These are phyloP conservation scores for Rhizopogon rudus DNA, from an alignment of 768 basidiomycete genomes.

Conservation along the genomic window DNA sequence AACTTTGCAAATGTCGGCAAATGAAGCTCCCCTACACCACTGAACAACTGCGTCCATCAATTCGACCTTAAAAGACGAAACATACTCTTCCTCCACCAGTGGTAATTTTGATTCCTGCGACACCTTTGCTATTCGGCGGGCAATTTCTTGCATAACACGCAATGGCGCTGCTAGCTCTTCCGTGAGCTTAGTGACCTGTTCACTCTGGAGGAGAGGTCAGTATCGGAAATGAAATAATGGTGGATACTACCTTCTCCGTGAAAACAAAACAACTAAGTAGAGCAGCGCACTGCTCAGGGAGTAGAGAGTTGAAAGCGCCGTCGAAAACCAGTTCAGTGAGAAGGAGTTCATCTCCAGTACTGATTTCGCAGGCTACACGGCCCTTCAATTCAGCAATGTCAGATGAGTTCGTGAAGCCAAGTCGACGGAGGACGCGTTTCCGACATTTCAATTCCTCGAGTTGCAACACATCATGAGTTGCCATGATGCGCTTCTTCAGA, in stretches of 20 bases:
- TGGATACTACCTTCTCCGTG: conserved; percentile 83
- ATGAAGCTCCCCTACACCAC: conserved; percentile 98
- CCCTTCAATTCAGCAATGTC: conserved; percentile 99
- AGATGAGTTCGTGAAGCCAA: conserved; percentile 82
- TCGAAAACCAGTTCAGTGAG: conserved; percentile 98
- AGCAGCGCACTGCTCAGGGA: conserved; percentile 90
- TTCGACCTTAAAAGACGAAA: conserved; percentile 95
- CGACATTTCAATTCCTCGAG: conserved; percentile 94
- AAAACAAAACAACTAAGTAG: conserved; percentile 98
- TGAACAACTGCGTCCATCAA: conserved; percentile 97
- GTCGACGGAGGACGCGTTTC: conserved; percentile 87
- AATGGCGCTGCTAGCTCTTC: conserved; percentile 93
- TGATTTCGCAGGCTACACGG: conserved; percentile 97
- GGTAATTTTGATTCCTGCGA: conserved; percentile 90
- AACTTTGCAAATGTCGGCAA: conserved; percentile 95
- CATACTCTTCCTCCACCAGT: conserved; percentile 91
- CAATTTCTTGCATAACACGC: conserved; percentile 93
- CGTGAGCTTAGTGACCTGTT: conserved; percentile 78
- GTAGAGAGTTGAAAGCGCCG: conserved; percentile 86
- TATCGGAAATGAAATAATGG: not conserved
- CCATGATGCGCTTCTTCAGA: conserved; percentile 81
- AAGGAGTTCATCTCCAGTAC: conserved; percentile 92
- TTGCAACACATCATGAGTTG: conserved; percentile 90
- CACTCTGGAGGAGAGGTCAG: conserved; percentile 50
- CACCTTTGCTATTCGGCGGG: conserved; percentile 93